Evolutionary conservation across 352 stramenopile genomes (phyloP).

Genomic region (Phytopythium cucurbitacearum): DNA sequence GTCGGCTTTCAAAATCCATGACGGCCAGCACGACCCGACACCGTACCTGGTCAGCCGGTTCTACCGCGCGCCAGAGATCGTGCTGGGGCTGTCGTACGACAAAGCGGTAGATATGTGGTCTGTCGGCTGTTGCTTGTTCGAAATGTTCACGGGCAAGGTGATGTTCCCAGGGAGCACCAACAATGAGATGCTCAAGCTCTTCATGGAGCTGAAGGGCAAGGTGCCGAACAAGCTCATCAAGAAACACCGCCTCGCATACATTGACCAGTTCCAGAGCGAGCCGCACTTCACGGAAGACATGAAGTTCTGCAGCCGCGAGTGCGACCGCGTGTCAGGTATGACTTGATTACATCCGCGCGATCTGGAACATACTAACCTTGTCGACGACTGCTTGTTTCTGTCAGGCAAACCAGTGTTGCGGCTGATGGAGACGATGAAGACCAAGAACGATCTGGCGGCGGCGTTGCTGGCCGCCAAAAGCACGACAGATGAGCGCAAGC

Average conservation of each 20-base stretch:
- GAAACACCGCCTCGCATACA: constrained; percentile 69
- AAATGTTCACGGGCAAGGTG: constrained; percentile 97
- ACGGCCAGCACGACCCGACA: constrained; percentile 92
- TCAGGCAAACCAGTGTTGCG: constrained; percentile 69
- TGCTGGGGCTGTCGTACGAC: constrained; percentile 90
- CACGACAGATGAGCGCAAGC: constrained; percentile 57
- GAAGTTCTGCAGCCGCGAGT: constrained; percentile 81
- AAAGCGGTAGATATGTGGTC: constrained; percentile 98
- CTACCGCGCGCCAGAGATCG: constrained; percentile 96
- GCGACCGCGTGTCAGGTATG: constrained; percentile 75
- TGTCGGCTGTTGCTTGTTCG: constrained; percentile 94
- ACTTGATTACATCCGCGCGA: neutral
- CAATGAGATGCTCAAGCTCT: constrained; percentile 96
- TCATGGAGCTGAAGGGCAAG: constrained; percentile 95
- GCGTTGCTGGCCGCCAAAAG: constrained; percentile 58
- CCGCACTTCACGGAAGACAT: constrained; percentile 85
- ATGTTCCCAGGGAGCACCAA: constrained; percentile 97
- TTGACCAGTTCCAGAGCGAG: constrained; percentile 83
- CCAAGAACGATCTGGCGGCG: constrained; percentile 50
- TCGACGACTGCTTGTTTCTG: neutral
- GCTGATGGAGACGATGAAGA: constrained; percentile 63
- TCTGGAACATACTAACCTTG: neutral
- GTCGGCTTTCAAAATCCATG: constrained; percentile 91
- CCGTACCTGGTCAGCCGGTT: constrained; percentile 99
- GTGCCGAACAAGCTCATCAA: constrained; percentile 85